Base-by-base conservation (phyloP, 1,284 basidiomycete species). In the Binderoboletus segoi region DNA sequence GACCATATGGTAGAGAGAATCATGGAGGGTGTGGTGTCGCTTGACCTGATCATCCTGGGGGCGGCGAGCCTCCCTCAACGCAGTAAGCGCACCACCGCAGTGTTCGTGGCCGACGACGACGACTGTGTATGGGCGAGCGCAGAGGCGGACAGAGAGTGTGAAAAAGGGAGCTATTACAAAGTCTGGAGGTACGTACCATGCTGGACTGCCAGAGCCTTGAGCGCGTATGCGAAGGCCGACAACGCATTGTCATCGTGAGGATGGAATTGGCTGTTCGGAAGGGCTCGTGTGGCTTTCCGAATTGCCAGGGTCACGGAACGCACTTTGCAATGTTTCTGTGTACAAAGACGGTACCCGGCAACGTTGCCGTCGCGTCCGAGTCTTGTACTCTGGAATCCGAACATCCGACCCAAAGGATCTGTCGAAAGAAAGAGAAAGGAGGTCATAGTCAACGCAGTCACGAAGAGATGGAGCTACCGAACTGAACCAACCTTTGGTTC, bases 391-490 rank as follows among this genome's bases (percentile, higher is more conserved):
- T 72, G 4, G 79, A 80, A 63, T 82, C 82, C 13, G 77, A 73
- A 64, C 81, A 82, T 10, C 82, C 83, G 48, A 86, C 71, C 84
- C 84, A 86, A 51, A 85, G 75, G 33, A 78, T 60, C 72, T 81
- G 6, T 48, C 15, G 16, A 35, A 23, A 12, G 23, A 18, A 10
- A 15, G 8, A 20, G 20, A 16, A 21, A 30, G 18, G 20, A 42
- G 35, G 13, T 35, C 37, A 41, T 18, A n/a, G 37, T 21, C 12
- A 21, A 20, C 21, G 20, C 26, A 10, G 28, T 13, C n/a, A 13
- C 44, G 11, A 23, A 21, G 33, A n/a, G 18, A 48, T 26, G 12
- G 13, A 20, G 24, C 8, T 10, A 37, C 13, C 12, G 8, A n/a
- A 15, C 30, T 18, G 3, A 21, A 48, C 21, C n/a, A 24, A 48